These are phyloP conservation scores for Pichia kluyveri DNA, from an alignment of 805 yeast genomes.

Conservation along the genomic window DNA sequence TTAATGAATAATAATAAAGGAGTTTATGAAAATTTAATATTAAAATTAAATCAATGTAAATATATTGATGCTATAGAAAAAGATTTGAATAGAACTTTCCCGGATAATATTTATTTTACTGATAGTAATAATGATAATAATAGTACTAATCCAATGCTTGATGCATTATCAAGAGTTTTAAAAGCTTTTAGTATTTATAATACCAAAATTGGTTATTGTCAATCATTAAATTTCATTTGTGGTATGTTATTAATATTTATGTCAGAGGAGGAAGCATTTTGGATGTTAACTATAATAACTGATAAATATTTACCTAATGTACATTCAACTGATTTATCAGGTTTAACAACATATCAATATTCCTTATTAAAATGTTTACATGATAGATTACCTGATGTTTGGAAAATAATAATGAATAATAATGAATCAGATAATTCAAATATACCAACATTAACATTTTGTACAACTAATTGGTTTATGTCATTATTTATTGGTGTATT, in stretches of 20 bases:
- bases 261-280: conserved; percentile 92
- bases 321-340: conserved; percentile 83
- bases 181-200: conserved; percentile 77
- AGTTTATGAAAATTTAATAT: conserved; percentile 60
- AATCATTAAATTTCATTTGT: conserved; percentile 85
- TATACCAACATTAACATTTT: conserved; percentile 87
- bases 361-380: conserved; percentile 79
- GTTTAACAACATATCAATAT: conserved; percentile 93
- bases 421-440: conserved; percentile 23
- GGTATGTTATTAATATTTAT: conserved; percentile 77
- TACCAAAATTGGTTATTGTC: conserved; percentile 93
- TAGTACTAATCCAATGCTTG: conserved; percentile 48
- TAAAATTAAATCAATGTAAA: conserved; percentile 42
- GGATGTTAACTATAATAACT: conserved; percentile 92
- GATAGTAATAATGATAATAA: conserved; percentile 1
- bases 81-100: conserved; percentile 89
- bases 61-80: conserved; percentile 88
- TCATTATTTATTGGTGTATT: conserved; percentile 85
- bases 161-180: conserved; percentile 69
- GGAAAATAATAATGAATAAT: conserved; percentile 41
- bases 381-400: conserved; percentile 75
- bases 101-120: conserved; percentile 81
- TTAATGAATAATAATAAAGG: conserved; percentile 61
- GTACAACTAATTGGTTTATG: conserved; percentile 98
- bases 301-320: conserved; percentile 83